Percentiles rank a stretch among this genome's conserved stretches.
phyloP scores from a whole-genome alignment of 2,329 filamentous ascomycete species.

The Aspergillus neotritici region DNA sequence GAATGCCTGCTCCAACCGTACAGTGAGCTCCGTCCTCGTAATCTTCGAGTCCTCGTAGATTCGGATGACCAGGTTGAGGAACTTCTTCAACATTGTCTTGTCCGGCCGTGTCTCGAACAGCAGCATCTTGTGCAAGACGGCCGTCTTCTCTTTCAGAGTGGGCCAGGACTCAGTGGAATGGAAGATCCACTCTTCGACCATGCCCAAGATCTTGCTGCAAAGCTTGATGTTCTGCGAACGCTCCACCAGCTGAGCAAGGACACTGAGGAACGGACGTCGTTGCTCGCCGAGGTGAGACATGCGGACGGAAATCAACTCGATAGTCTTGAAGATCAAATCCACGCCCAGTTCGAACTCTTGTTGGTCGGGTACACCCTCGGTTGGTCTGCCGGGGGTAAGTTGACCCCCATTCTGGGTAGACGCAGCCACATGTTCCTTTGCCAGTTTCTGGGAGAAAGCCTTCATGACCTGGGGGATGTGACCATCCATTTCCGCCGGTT shows the following conservation, averaged over 20 bases:
- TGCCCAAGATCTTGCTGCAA: constrained; percentile 85
- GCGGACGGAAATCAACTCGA: constrained; percentile 83
- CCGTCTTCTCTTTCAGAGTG: constrained; percentile 97
- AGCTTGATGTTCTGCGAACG: constrained; percentile 82
- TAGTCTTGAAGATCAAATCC: constrained; percentile 86
- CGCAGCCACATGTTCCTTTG: constrained; percentile 80
- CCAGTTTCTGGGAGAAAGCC: constrained; percentile 82
- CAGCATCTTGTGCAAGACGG: constrained; percentile 98
- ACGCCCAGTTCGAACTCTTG: constrained; percentile 87
- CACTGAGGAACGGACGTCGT: constrained; percentile 86
- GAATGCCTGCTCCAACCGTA: constrained; percentile 96
- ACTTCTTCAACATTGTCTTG: constrained; percentile 80
- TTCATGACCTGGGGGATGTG: constrained; percentile 90
- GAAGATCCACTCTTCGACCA: constrained; percentile 97
- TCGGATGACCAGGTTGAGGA: constrained; percentile 89
- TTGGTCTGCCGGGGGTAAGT: constrained; percentile 35
- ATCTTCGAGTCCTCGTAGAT: constrained; percentile 99
- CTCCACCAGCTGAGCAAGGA: constrained; percentile 89
- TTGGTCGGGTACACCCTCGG: constrained; percentile 50
- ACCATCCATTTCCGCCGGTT: constrained; percentile 79
- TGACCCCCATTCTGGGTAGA: constrained; percentile 52
- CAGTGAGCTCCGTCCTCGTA: constrained; percentile 87
- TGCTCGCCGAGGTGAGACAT: constrained; percentile 93
- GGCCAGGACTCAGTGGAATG: constrained; percentile 91
- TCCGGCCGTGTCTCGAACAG: constrained; percentile 84